Evolutionary conservation across 73 alveolate genomes (phyloP), one percentile per base, ranked within the genome.

Genomic region (Paramecium sexaurelia): DNA sequence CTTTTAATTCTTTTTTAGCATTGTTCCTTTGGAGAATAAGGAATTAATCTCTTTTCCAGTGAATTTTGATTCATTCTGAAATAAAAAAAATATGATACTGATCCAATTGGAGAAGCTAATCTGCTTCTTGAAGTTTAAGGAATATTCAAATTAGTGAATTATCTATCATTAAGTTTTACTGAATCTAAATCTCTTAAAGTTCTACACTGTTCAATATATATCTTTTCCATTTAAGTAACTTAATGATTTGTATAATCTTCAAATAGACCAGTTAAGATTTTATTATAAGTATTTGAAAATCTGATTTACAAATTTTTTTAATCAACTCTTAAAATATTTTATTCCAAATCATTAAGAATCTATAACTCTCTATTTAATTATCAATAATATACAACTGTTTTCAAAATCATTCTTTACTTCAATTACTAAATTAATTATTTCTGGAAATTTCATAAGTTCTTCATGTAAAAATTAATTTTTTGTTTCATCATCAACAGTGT

Each of bases 331-430:
- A 26, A 61, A 9, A 61, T 11, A 26, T 61, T 6, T 11, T 0
- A 3, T 22, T 61, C 22, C 6, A 61, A 61, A 26, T 61, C 10
- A 26, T 61, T 61, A 61, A 61, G 39, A 11, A 29, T 29, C 83
- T 26, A 61, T 61, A 61, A 61, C 43, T 61, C 83, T 61, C 83
- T 61, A 61, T 61, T 29, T 61, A 61, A 61, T 11, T 7, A 61
- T 29, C 20, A 6, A 26, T 61, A 11, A 61, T 29, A 29, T 61
- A 61, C 83, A 61, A 61, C 26, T 19, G 39, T 61, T 29, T 61
- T 61, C 83, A 1, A 24, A 61, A 61, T 61, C 83, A 29, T 61
- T 15, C 26, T 61, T 45, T 8, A 10, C 17, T 29, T 29, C 22
- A 27, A 61, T 61, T 0, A 61, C 83, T 61, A 61, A 61, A 26